A percentile compares a stretch with the other conserved stretches of the same genome.
These are phyloP conservation scores for Umbilicus rupestris DNA, from an alignment of 164 flowering plant genomes.

Conservation along the genomic window DNA sequence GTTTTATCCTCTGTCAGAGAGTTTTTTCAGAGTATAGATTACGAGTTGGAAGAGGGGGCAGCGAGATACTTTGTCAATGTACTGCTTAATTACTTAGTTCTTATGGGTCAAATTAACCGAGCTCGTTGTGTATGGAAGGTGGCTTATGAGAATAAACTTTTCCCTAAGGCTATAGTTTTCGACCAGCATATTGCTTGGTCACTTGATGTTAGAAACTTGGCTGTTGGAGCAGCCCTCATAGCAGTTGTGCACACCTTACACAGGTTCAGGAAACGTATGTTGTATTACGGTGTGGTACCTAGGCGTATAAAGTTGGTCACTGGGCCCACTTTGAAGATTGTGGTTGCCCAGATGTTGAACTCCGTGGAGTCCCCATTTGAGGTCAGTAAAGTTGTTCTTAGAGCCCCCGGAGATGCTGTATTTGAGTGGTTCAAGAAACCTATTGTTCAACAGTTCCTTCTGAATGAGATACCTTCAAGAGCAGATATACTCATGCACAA, in stretches of 20 bases:
- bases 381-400: slow-evolving; percentile 88
- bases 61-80: slow-evolving; percentile 87
- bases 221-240: slow-evolving; percentile 94
- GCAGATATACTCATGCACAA: slow-evolving; percentile 91
- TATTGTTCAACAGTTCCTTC: slow-evolving; percentile 87
- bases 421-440: slow-evolving; percentile 98
- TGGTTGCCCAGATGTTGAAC: slow-evolving; percentile 75
- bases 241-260: slow-evolving; percentile 96
- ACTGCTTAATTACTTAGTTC: slow-evolving; percentile 86
- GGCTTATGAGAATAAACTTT: slow-evolving; percentile 91
- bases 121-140: slow-evolving; percentile 99
- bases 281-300: slow-evolving; percentile 92
- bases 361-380: slow-evolving; percentile 93
- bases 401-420: slow-evolving; percentile 86
- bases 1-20: slow-evolving; percentile 86
- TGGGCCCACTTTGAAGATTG: slow-evolving; percentile 88
- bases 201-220: slow-evolving; percentile 83
- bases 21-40: slow-evolving; percentile 80
- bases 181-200: slow-evolving; percentile 99
- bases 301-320: slow-evolving; percentile 88
- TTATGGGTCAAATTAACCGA: slow-evolving; percentile 96
- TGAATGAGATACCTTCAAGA: slow-evolving; percentile 94
- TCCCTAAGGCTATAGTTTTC: slow-evolving; percentile 93
- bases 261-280: slow-evolving; percentile 88
- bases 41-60: slow-evolving; percentile 83